These are phyloP conservation scores for Lichtheimia hyalospora DNA, from an alignment of 371 early-diverging fungal species.

Conservation along the genomic window DNA sequence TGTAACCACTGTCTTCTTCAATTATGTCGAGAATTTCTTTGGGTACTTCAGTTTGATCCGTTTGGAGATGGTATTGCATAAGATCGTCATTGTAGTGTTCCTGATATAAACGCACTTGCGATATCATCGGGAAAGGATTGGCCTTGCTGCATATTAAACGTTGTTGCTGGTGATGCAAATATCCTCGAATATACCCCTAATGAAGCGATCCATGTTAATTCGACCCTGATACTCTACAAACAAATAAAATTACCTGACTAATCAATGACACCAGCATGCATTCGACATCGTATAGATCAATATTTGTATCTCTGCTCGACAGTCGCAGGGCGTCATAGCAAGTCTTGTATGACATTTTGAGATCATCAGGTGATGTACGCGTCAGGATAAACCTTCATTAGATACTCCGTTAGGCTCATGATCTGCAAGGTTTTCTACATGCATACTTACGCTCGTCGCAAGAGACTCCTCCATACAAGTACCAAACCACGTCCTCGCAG, in stretches of 20 bases:
- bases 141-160: constrained; percentile 74
- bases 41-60: constrained; percentile 11
- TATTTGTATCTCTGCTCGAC: constrained; percentile 15
- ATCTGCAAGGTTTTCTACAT: neutral
- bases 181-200: constrained; percentile 83
- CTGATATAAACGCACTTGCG: constrained; percentile 13
- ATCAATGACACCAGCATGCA: constrained; percentile 43
- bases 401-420: neutral
- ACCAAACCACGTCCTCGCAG: constrained; percentile 39
- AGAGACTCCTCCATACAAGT: constrained; percentile 39
- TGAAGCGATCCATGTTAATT: neutral
- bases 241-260: constrained; percentile 34
- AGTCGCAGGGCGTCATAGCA: constrained; percentile 27
- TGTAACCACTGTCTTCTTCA: constrained; percentile 6
- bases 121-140: constrained; percentile 73
- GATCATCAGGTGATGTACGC: neutral
- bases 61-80: constrained; percentile 7
- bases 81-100: constrained; percentile 21
- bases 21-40: constrained; percentile 2
- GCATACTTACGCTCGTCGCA: constrained; percentile 32
- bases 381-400: neutral
- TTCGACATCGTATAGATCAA: constrained; percentile 34
- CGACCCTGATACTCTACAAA: neutral
- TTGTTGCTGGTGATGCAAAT: constrained; percentile 80
- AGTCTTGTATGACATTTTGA: constrained; percentile 18